phyloP scores from a whole-genome alignment of 768 basidiomycete genomes.

The Lactarius hatsudake region DNA sequence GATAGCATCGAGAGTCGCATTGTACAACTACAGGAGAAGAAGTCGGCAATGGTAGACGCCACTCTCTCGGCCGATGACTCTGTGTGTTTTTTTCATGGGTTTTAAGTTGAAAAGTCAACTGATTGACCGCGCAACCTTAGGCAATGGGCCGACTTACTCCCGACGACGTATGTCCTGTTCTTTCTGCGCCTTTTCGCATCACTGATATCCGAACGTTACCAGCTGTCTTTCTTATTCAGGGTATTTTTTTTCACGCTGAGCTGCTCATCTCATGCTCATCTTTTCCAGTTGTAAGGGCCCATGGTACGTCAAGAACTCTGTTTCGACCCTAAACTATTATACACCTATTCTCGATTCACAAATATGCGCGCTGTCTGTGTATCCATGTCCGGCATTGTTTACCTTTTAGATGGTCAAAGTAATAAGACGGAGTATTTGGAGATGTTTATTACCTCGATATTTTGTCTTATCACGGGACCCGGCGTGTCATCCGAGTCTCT shows the following conservation, averaged over 20 bases:
- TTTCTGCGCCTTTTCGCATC: not conserved
- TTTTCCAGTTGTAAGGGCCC: constrained; percentile 9
- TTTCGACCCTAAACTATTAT: not conserved
- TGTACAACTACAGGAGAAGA: constrained; percentile 97
- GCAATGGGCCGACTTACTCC: constrained; percentile 95
- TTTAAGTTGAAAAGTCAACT: constrained; percentile 3
- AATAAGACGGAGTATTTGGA: not conserved
- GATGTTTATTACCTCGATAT: not conserved
- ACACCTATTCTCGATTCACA: not conserved
- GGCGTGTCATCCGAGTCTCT: no score
- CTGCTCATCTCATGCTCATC: not conserved
- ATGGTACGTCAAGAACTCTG: not conserved
- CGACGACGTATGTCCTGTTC: constrained; percentile 48
- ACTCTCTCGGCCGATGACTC: constrained; percentile 81
- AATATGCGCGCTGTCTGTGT: not conserved
- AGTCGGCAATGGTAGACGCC: constrained; percentile 91
- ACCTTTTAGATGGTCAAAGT: not conserved
- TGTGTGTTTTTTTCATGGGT: constrained; percentile 39
- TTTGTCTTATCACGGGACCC: not conserved
- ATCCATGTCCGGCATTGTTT: not conserved
- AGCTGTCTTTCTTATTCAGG: constrained; percentile 49
- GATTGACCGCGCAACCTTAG: constrained; percentile 35
- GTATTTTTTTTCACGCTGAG: constrained; percentile 28
- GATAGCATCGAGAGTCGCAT: constrained; percentile 97
- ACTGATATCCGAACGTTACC: constrained; percentile 16